Evolutionary conservation across 495 filamentous ascomycete species (phyloP).

Genomic region (Xylaria longipes): DNA sequence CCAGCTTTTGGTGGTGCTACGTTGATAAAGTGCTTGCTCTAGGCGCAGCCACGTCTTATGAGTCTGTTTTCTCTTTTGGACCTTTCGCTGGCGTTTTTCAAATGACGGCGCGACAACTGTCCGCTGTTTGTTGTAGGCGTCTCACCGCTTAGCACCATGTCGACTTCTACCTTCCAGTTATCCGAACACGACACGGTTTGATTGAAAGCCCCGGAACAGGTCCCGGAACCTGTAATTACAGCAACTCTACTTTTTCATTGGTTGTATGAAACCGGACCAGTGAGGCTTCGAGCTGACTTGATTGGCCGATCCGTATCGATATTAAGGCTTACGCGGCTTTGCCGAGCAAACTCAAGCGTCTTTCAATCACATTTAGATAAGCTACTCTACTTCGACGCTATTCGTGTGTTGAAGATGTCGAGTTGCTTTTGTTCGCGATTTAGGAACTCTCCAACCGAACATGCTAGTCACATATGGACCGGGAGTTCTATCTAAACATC

Average conservation of each 20-base stretch:
- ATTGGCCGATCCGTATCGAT: constrained; percentile 1
- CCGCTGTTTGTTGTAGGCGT: neutral
- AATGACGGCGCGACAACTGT: constrained; percentile 7
- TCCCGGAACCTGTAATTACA: neutral
- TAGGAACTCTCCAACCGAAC: neutral
- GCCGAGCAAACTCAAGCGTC: neutral
- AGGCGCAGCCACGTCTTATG: neutral
- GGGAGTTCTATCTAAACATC: neutral
- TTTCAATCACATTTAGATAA: neutral
- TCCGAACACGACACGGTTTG: neutral
- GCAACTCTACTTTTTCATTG: neutral
- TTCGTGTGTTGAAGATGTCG: neutral
- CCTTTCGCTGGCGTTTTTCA: neutral
- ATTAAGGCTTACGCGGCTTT: neutral
- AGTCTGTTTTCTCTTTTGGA: neutral
- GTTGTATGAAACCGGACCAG: neutral
- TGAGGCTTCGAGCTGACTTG: neutral
- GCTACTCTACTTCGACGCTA: neutral
- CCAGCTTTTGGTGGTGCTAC: neutral
- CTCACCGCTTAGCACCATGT: neutral
- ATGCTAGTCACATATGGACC: neutral
- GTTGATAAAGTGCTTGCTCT: neutral
- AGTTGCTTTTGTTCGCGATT: neutral
- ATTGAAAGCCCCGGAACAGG: neutral
- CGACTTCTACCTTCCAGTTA: neutral